Conservation (phyloP, 208 protist genomes). For the Herpetomonas tarakana region DNA sequence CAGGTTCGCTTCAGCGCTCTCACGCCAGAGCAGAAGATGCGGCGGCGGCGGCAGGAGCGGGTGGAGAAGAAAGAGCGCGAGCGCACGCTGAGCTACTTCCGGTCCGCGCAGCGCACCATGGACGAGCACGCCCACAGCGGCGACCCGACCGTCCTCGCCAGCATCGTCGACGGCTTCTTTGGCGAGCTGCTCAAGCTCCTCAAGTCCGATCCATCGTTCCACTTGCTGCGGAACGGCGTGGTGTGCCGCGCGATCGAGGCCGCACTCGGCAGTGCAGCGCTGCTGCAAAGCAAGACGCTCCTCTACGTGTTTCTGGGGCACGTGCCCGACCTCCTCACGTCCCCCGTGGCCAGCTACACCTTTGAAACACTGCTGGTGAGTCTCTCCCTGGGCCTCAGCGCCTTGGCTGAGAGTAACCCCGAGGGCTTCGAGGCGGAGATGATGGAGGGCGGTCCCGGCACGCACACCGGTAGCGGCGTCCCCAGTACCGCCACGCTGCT, state of each 20-base stretch:
- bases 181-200: conserved; percentile 84
- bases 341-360: conserved; percentile 83
- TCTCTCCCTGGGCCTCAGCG: conserved; percentile 62
- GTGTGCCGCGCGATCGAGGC: conserved; percentile 85
- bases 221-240: conserved; percentile 75
- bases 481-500: conserved; percentile 78
- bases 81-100: conserved; percentile 84
- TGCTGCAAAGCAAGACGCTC: conserved; percentile 85
- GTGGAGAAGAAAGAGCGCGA: conserved; percentile 86
- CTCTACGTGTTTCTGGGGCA: conserved; percentile 83
- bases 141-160: conserved; percentile 46
- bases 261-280: conserved; percentile 59
- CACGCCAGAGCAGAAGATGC: conserved; percentile 51
- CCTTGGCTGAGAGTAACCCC: conserved; percentile 30
- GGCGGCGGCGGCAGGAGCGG: conserved; percentile 70
- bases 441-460: conserved; percentile 49
- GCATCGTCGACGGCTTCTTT: conserved; percentile 88
- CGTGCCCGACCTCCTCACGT: conserved; percentile 57
- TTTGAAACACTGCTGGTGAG: conserved; percentile 75
- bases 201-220: conserved; percentile 55
- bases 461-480: conserved; percentile 70
- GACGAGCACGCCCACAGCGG: conserved; percentile 51
- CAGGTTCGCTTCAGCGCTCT: conserved; percentile 78
- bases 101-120: conserved; percentile 66
- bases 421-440: conserved; percentile 56